Base-by-base conservation (phyloP, 306 rosid genomes). In the Trifolium dubium region DNA sequence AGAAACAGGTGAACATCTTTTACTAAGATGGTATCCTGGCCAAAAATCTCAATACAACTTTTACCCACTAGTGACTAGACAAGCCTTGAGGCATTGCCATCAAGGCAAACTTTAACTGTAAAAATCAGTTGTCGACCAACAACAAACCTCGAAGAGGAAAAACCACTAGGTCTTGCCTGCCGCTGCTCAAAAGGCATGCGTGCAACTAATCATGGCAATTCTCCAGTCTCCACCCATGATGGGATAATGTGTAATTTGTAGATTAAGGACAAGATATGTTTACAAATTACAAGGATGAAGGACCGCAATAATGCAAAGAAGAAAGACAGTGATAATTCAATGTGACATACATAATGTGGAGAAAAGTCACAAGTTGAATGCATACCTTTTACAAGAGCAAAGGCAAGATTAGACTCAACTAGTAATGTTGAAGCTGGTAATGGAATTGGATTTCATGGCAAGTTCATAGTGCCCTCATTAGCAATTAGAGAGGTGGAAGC, bases 31-130 rank as follows among this genome's bases (percentile, higher is more conserved):
- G 55, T 49, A n/a, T 49, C 15, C 19, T 14, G 23, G 55, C 62
- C 62, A 56, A 56, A 56, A 51, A 51, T 51, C 58, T 51, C 28
- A 51, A 18, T 56, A 28, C 14, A 56, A 28, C 32, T 23, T 56
- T 56, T 10, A 56, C 7, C 35, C 50, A 44, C 15, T 44, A 23
- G 23, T 23, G 23, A 23, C 23, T 23, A 44, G 50, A 44, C 50
- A 6, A 44, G 15, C 6, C 50, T 44, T 44, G 50, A 44, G 6
- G 15, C 50, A 44, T 44, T 44, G 15, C 50, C 50, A 44, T 44
- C 15, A 44, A 44, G 50, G 50, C 6, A 0, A 44, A 44, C 50
- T 44, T 44, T 4, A 44, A 44, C 50, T 11, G 49, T 43, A 43
- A 43, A 43, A 43, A 43, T 11, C 49, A 43, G 49, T 43, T 43